Evolutionary conservation across 2,329 filamentous ascomycete genomes (phyloP).

Genomic region (Penicillium verrucosum): DNA sequence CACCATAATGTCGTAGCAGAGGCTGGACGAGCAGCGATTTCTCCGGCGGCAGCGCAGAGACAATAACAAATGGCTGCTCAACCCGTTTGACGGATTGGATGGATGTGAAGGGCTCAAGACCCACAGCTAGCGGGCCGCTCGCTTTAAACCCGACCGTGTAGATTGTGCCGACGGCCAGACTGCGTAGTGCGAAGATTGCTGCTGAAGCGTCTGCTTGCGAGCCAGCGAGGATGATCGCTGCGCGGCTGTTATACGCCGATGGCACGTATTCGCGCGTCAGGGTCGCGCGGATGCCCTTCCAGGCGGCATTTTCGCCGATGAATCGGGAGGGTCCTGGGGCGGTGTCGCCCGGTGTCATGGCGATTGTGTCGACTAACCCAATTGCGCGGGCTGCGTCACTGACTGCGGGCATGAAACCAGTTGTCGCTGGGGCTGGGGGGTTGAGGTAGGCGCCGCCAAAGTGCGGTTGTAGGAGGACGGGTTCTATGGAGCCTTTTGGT

Average conservation of each 20-base stretch:
- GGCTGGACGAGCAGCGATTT: constrained; percentile 77
- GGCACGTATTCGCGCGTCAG: constrained; percentile 78
- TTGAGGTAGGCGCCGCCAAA: constrained; percentile 83
- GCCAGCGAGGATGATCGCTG: constrained; percentile 71
- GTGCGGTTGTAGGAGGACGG: constrained; percentile 66
- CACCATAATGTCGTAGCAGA: constrained; percentile 67
- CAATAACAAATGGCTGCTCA: constrained; percentile 75
- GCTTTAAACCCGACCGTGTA: constrained; percentile 81
- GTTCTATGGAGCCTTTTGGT: constrained; percentile 64
- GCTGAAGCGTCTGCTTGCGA: constrained; percentile 73
- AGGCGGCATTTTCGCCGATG: constrained; percentile 76
- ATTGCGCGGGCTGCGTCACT: constrained; percentile 76
- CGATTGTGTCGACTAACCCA: constrained; percentile 77
- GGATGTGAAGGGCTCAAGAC: constrained; percentile 62
- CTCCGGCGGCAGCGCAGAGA: constrained; percentile 73
- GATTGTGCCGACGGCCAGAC: constrained; percentile 71
- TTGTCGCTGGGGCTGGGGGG: constrained; percentile 61
- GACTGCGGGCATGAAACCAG: constrained; percentile 61
- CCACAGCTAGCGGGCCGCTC: constrained; percentile 55
- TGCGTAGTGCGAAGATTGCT: constrained; percentile 73
- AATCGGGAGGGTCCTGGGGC: constrained; percentile 42
- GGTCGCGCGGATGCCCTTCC: constrained; percentile 80
- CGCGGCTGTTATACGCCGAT: constrained; percentile 72
- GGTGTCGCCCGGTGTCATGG: constrained; percentile 51
- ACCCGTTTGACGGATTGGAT: constrained; percentile 79